A percentile compares a stretch with the other conserved stretches of the same genome.
phyloP scores from a whole-genome alignment of 2,329 filamentous ascomycete genomes.

The Xylariales sp. region DNA sequence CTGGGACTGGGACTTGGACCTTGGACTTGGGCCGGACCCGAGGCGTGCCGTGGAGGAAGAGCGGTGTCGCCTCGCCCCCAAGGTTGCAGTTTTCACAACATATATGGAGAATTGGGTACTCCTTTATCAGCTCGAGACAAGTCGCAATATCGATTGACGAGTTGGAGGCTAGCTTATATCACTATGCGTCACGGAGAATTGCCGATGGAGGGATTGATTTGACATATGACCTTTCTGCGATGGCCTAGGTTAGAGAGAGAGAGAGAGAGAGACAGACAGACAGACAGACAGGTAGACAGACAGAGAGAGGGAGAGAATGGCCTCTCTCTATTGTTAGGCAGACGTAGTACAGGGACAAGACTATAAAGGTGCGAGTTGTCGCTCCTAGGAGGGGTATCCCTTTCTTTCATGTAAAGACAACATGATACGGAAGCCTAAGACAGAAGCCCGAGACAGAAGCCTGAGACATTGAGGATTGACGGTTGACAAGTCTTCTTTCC shows the following conservation, averaged over 20 bases:
- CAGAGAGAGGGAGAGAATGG: not conserved
- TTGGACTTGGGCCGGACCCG: conserved; percentile 7
- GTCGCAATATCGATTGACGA: conserved; percentile 22
- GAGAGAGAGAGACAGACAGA: not conserved
- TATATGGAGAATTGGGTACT: conserved; percentile 29
- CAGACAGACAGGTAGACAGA: too few species aligned
- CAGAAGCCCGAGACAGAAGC: not conserved
- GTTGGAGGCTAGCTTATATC: conserved; percentile 39
- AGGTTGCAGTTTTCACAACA: conserved; percentile 34
- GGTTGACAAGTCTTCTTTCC: not conserved
- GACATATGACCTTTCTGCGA: too few species aligned
- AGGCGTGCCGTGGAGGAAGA: conserved; percentile 32
- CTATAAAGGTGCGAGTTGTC: conserved; percentile 20
- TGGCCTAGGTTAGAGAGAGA: conserved; percentile 8
- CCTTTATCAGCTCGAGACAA: conserved; percentile 31
- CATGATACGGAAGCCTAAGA: not conserved
- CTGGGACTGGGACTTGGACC: too few species aligned
- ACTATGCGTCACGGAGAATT: conserved; percentile 26
- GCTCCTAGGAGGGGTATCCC: not conserved
- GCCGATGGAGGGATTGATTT: conserved; percentile 7
- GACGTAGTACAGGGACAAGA: not conserved
- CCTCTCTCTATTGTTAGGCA: too few species aligned
- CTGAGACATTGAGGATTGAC: conserved; percentile 3
- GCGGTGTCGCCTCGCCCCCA: conserved; percentile 29
- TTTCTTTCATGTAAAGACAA: not conserved